phyloP scores from a whole-genome alignment of 140 eudicot species.

The Cichorium intybus region DNA sequence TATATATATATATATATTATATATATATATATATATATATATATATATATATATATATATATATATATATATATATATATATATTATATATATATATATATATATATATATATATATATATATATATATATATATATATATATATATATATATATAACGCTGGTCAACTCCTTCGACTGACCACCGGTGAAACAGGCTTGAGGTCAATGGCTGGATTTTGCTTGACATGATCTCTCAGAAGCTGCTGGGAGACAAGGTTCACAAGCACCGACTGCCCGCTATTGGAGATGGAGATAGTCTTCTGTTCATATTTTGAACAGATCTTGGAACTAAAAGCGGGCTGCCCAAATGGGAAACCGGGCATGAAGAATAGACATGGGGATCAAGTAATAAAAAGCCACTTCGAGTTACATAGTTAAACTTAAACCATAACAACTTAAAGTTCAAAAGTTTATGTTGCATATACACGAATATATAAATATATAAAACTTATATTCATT shows the following conservation, averaged over 20 bases:
- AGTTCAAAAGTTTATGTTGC: neutral
- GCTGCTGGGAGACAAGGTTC: constrained; percentile 54
- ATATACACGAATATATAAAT: too few species aligned
- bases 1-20: too few species aligned
- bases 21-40: too few species aligned
- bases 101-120: too few species aligned
- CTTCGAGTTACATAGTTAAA: neutral
- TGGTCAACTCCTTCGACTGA: constrained; percentile 20
- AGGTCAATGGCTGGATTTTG: constrained; percentile 35
- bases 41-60: too few species aligned
- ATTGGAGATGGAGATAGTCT: constrained; percentile 50
- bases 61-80: too few species aligned
- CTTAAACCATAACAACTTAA: neutral
- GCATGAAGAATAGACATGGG: too few species aligned
- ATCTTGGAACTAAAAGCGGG: constrained; percentile 46
- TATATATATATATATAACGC: too few species aligned
- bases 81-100: too few species aligned
- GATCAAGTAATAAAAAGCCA: neutral
- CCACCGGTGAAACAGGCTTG: constrained; percentile 25
- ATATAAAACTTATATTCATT: too few species aligned
- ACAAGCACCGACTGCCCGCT: constrained; percentile 39
- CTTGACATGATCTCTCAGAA: constrained; percentile 42
- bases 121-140: too few species aligned
- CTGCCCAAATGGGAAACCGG: constrained; percentile 56
- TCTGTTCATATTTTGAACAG: constrained; percentile 44